Evolutionary conservation across 306 rosid genomes (phyloP), one percentile per base, ranked within the genome.

Genomic region (Parietaria judaica): DNA sequence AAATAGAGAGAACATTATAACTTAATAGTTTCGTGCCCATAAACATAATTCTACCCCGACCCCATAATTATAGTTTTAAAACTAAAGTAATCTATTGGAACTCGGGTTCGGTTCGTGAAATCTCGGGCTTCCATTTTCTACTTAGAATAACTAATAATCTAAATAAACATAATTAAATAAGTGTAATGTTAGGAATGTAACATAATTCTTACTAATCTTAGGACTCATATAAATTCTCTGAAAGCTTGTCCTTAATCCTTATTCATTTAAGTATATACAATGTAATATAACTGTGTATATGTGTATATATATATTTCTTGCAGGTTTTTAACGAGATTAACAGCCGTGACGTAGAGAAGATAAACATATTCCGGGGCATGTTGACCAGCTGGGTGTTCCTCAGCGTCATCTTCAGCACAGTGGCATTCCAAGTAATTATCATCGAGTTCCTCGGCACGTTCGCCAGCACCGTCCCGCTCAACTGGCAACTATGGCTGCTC

Each of bases 281-380:
- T 35, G 15, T 35, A 11, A 8, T 74, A 70, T 66, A 67, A 58
- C 35, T 10, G 54, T 71, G 17, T 52, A 65, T 67, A 56, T 16
- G 2, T 23, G 2, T 23, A 23, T 23, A 23, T 23, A 23, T 23
- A 23, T 41, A 3, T 49, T 5, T 4, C 0, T 44, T 62, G 12
- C 79, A 92, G 96, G 96, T 92, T 73, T 92, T 92, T 53, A 92
- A 92, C 72, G 94, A 92, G 80, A 80, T 92, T 63, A 88, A 88
- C 77, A 86, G 96, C 76, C 86, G 99, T 64, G 88, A 84, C 11
- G 83, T 92, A 15, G 95, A 84, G 71, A 82, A 79, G 74, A 84
- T 88, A 80, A 92, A 92, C 74, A 63, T 92, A 52, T 84, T 88
- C 70, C 80, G 78, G 35, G 95, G 96, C 75, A 82, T 92, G 67